Conservation (phyloP, 1,139 yeast species). For the Scheffersomyces illinoinensis region DNA sequence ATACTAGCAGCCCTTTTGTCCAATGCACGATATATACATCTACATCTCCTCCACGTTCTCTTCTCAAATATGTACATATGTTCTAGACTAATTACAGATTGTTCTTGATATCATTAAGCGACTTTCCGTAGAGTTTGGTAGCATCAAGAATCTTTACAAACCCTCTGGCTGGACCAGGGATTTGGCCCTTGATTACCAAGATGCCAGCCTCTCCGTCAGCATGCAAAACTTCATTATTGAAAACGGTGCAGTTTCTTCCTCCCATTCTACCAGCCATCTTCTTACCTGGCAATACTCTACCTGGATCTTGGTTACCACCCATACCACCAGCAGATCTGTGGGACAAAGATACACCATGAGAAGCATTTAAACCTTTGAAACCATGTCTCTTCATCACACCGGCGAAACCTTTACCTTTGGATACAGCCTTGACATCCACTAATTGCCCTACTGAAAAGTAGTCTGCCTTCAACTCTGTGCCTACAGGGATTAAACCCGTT, state of each 20-base stretch:
- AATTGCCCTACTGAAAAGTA: slow-evolving; percentile 81
- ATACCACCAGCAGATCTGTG: slow-evolving; percentile 98
- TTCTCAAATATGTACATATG: slow-evolving; percentile 7
- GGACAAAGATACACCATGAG: slow-evolving; percentile 94
- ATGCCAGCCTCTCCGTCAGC: slow-evolving; percentile 81
- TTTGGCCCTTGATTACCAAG: slow-evolving; percentile 81
- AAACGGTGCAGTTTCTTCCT: slow-evolving; percentile 67
- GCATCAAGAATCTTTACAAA: slow-evolving; percentile 81
- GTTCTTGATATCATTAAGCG: slow-evolving; percentile 14
- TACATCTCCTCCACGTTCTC: background rate
- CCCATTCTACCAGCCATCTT: slow-evolving; percentile 99
- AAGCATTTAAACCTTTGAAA: slow-evolving; percentile 86
- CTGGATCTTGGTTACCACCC: slow-evolving; percentile 95
- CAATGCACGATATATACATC: too few relatives aligned
- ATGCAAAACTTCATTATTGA: slow-evolving; percentile 74
- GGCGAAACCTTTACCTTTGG: slow-evolving; percentile 96
- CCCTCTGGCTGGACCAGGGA: slow-evolving; percentile 85
- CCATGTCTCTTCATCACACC: slow-evolving; percentile 98
- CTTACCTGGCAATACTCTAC: slow-evolving; percentile 94
- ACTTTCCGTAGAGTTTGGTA: slow-evolving; percentile 43
- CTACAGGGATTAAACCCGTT: slow-evolving; percentile 69
- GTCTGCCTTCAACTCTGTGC: slow-evolving; percentile 78
- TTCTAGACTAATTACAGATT: slow-evolving; percentile 4
- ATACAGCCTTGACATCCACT: slow-evolving; percentile 74
- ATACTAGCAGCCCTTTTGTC: background rate